Conservation (phyloP, 2,329 filamentous ascomycete species). For the Penicillium oxalicum region DNA sequence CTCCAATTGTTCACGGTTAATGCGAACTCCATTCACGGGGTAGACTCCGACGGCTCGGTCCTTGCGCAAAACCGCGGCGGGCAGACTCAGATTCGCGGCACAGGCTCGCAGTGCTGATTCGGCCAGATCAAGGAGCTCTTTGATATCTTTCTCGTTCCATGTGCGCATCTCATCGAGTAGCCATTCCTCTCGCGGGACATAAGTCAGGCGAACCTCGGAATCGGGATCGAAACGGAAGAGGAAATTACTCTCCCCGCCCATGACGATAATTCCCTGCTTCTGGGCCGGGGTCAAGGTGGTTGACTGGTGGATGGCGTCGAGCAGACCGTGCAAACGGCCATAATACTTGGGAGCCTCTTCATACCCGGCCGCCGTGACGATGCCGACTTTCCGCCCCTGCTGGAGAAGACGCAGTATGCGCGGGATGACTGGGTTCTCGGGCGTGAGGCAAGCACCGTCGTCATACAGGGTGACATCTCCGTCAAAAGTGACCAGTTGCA, state of each 20-base stretch:
- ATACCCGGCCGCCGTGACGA: slow-evolving; percentile 95
- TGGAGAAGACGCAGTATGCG: slow-evolving; percentile 64
- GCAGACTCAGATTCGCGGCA: slow-evolving; percentile 69
- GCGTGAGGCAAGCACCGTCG: slow-evolving; percentile 72
- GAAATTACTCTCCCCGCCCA: slow-evolving; percentile 95
- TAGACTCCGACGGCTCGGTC: slow-evolving; percentile 78
- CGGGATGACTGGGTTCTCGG: slow-evolving; percentile 69
- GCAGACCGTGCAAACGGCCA: slow-evolving; percentile 74
- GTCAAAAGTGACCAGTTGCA: slow-evolving; percentile 90
- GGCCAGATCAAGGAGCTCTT: slow-evolving; percentile 76
- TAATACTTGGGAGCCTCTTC: slow-evolving; percentile 83
- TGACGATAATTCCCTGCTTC: slow-evolving; percentile 76
- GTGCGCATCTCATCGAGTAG: slow-evolving; percentile 51
- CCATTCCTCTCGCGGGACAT: slow-evolving; percentile 56
- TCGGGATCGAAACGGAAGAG: slow-evolving; percentile 71
- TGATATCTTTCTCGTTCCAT: slow-evolving; percentile 61
- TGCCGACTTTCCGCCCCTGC: slow-evolving; percentile 77
- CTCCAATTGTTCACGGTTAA: slow-evolving; percentile 83
- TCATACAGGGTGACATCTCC: slow-evolving; percentile 96
- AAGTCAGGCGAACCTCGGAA: slow-evolving; percentile 61
- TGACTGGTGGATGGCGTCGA: slow-evolving; percentile 68
- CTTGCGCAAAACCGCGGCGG: slow-evolving; percentile 77
- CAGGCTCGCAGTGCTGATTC: slow-evolving; percentile 79
- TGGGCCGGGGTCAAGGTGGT: slow-evolving; percentile 56
- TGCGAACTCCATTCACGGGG: slow-evolving; percentile 58